Evolutionary conservation across 106 monocot species (phyloP).

Genomic region (Iris macrosiphon): DNA sequence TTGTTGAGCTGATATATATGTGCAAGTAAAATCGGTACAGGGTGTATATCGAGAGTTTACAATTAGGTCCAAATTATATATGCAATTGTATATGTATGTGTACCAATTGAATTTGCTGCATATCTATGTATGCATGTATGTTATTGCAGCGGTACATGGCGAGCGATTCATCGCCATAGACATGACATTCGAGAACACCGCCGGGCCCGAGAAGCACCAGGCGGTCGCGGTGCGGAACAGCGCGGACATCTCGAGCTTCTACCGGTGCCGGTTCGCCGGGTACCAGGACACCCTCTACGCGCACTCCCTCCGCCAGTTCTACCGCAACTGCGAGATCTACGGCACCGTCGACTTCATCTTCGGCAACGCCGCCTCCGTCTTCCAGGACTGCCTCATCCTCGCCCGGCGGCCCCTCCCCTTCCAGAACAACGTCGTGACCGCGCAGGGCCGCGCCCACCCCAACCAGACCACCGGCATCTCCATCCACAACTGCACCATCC

Average conservation of each 20-base stretch:
- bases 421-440: constrained; percentile 47
- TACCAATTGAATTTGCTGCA: no score
- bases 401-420: constrained; percentile 12
- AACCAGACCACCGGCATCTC: constrained; percentile 37
- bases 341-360: constrained; percentile 64
- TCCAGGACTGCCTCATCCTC: constrained; percentile 30
- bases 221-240: constrained; percentile 45
- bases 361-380: constrained; percentile 39
- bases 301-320: constrained; percentile 57
- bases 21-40: no score
- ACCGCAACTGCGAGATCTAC: constrained; percentile 23
- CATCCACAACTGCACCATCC: constrained; percentile 28
- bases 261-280: constrained; percentile 27
- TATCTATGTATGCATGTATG: no score
- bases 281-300: no score
- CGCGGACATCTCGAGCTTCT: constrained; percentile 41
- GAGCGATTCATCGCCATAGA: constrained; percentile 22
- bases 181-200: constrained; percentile 33
- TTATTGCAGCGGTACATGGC: constrained; percentile 21
- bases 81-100: no score
- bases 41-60: not conserved
- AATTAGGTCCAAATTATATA: not conserved
- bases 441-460: constrained; percentile 36
- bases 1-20: no score
- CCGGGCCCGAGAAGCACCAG: constrained; percentile 44